Conservation (phyloP, 306 rosid species). For the Macrotyloma uniflorum region DNA sequence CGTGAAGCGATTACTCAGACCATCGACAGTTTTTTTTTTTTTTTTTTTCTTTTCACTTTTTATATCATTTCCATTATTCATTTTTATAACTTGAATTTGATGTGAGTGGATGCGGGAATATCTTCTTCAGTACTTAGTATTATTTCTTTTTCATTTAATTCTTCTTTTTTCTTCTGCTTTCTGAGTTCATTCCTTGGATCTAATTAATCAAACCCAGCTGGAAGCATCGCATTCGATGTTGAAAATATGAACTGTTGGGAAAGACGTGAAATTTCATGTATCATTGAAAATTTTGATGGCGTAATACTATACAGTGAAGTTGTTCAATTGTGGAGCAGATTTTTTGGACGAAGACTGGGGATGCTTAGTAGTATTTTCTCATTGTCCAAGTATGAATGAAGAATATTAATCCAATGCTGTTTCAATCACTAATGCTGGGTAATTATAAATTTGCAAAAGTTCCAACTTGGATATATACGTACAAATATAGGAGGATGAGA, state of each 20-base stretch:
- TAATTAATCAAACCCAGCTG: background rate
- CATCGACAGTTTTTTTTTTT: background rate
- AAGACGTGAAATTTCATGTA: background rate
- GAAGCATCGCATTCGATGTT: background rate
- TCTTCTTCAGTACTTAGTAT: background rate
- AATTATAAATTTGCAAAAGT: background rate
- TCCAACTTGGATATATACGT: background rate
- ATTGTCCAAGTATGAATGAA: background rate
- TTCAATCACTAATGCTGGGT: background rate
- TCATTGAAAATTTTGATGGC: background rate
- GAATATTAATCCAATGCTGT: background rate
- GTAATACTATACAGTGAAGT: background rate
- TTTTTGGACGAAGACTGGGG: background rate
- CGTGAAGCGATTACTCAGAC: slow-evolving; percentile 1
- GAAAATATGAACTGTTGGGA: background rate
- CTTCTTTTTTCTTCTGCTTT: background rate
- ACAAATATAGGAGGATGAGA: background rate
- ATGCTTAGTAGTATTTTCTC: background rate
- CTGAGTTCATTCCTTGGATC: background rate
- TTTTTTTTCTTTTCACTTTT: background rate
- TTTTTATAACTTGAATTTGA: background rate
- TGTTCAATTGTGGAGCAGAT: background rate
- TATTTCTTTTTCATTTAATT: background rate
- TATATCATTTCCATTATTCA: background rate
- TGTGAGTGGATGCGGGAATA: background rate